Conservation (phyloP, 1,284 basidiomycete species). For the Meripilus lineatus region DNA sequence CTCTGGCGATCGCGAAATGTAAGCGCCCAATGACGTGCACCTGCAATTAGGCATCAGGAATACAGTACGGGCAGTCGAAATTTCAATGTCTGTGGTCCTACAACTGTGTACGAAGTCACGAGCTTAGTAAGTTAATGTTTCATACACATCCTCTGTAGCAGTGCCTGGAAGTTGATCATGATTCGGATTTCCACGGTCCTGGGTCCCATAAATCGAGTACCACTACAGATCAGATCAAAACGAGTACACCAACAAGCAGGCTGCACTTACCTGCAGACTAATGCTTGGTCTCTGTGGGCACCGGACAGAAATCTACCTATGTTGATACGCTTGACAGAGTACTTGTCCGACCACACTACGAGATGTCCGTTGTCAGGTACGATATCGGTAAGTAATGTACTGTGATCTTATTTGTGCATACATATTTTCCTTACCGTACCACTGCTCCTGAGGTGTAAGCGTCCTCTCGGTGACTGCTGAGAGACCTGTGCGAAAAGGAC, state of each 20-base stretch:
- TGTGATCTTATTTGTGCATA: neutral
- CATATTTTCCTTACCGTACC: conserved; percentile 22
- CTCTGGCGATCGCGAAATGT: too few relatives aligned
- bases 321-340: conserved; percentile 28
- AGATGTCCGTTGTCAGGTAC: conserved; percentile 29
- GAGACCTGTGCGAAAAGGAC: conserved; percentile 28
- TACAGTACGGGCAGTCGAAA: too few relatives aligned
- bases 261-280: conserved; percentile 25
- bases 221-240: conserved; percentile 11
- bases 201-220: conserved; percentile 31
- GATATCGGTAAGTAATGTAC: neutral
- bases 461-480: conserved; percentile 27
- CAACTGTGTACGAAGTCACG: too few relatives aligned
- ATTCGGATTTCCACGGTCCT: conserved; percentile 29
- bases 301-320: conserved; percentile 25
- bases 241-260: neutral
- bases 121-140: too few relatives aligned
- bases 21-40: too few relatives aligned
- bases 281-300: conserved; percentile 27
- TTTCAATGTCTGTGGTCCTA: too few relatives aligned
- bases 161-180: conserved; percentile 19
- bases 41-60: too few relatives aligned
- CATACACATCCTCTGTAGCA: too few relatives aligned
- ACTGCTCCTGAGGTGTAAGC: conserved; percentile 27
- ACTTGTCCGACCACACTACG: conserved; percentile 30